A percentile compares a stretch with the other conserved stretches of the same genome.
phyloP scores from a whole-genome alignment of 495 filamentous ascomycete genomes.

The Trichoderma parareesei region DNA sequence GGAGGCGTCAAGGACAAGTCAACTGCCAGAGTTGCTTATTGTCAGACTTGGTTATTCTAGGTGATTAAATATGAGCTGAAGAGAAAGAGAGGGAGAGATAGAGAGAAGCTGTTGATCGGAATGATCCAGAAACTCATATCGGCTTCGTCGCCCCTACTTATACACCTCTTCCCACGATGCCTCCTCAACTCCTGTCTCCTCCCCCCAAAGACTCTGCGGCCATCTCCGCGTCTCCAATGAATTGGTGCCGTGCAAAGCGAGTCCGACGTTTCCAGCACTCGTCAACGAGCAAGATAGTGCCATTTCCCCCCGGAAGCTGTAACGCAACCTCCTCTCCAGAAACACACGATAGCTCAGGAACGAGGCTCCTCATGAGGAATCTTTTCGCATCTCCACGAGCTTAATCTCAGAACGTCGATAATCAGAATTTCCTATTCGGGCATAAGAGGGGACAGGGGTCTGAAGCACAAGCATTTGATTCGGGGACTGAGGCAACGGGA shows the following conservation, averaged over 20 bases:
- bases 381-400: constrained; percentile 3
- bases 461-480: neutral
- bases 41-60: neutral
- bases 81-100: neutral
- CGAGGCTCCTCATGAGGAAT: constrained; percentile 3
- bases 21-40: neutral
- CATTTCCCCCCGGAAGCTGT: no score
- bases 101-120: neutral
- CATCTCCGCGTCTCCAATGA: neutral
- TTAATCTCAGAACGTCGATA: constrained; percentile 10
- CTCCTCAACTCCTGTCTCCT: neutral
- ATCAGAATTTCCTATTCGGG: constrained; percentile 18
- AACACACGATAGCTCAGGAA: constrained; percentile 2
- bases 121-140: neutral
- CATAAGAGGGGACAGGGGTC: neutral
- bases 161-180: neutral
- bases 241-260: neutral
- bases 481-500: neutral
- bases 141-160: neutral
- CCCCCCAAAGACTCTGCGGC: neutral
- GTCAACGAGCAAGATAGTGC: neutral
- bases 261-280: neutral
- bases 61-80: neutral
- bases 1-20: neutral
- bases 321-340: neutral